Evolutionary conservation across 2,329 filamentous ascomycete species (phyloP).

Genomic region (Sporothrix curviconia): DNA sequence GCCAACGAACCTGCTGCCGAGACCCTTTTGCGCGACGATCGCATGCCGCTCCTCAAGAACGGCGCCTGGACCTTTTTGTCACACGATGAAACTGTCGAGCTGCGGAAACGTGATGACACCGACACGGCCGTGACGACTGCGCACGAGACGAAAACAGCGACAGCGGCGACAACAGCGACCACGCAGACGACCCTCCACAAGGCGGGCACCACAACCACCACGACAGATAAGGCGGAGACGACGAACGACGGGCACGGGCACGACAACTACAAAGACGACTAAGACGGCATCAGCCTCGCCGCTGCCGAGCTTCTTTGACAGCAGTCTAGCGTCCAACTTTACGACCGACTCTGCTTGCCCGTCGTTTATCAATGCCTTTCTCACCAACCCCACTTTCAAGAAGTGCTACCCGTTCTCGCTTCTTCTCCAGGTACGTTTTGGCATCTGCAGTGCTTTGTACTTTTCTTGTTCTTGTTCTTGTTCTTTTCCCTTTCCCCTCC

Average conservation of each 20-base stretch:
- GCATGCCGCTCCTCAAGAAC: slow-evolving; percentile 28
- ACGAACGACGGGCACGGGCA: slow-evolving; percentile 18
- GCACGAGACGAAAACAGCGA: slow-evolving; percentile 4
- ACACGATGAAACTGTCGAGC: slow-evolving; percentile 26
- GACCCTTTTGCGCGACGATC: slow-evolving; percentile 32
- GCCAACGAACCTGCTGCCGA: slow-evolving; percentile 22
- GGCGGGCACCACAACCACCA: slow-evolving; percentile 6
- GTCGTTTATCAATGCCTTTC: slow-evolving; percentile 60
- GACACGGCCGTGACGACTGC: slow-evolving; percentile 11
- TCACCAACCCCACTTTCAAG: slow-evolving; percentile 60
- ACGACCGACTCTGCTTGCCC: slow-evolving; percentile 51
- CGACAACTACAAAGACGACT: slow-evolving; percentile 22
- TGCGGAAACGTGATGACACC: slow-evolving; percentile 19
- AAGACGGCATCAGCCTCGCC: slow-evolving; percentile 31
- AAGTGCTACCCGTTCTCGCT: slow-evolving; percentile 78
- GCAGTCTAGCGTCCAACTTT: slow-evolving; percentile 56
- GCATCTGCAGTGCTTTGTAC: slow-evolving; percentile 6
- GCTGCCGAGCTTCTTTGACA: slow-evolving; percentile 62
- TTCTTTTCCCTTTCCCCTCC: slow-evolving; percentile 18
- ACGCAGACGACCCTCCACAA: slow-evolving; percentile 18
- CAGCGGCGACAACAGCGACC: slow-evolving; percentile 11
- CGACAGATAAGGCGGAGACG: slow-evolving; percentile 2
- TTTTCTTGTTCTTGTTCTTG: slow-evolving; percentile 9
- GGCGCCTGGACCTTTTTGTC: slow-evolving; percentile 34
- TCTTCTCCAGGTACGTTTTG: slow-evolving; percentile 61